Percentiles rank a stretch among this genome's conserved stretches.
These are phyloP conservation scores for Trichoderma sp. DNA, from an alignment of 2,329 filamentous ascomycete species.

Conservation along the genomic window DNA sequence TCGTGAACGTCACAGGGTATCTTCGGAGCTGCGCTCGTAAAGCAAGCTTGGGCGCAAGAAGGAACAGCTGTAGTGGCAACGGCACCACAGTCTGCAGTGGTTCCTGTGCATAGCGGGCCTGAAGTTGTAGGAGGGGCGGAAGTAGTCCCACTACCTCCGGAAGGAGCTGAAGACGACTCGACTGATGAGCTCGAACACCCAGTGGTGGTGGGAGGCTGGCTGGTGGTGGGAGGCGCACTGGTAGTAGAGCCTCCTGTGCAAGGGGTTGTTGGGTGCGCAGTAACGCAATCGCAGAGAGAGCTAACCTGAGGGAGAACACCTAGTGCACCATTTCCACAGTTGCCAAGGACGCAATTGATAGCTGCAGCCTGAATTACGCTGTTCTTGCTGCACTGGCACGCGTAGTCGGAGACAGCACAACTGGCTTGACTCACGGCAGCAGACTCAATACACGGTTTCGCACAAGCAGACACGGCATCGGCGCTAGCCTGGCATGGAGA, in stretches of 20 bases:
- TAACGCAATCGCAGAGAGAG: slow-evolving; percentile 35
- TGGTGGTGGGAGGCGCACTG: not conserved
- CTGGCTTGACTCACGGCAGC: slow-evolving; percentile 27
- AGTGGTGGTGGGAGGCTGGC: not conserved
- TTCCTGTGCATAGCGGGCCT: slow-evolving; percentile 28
- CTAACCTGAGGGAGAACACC: slow-evolving; percentile 33
- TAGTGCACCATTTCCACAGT: slow-evolving; percentile 32
- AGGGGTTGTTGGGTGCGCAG: slow-evolving; percentile 30
- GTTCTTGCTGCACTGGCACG: slow-evolving; percentile 31
- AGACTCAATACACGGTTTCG: slow-evolving; percentile 30
- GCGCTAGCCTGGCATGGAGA: slow-evolving; percentile 29
- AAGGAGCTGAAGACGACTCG: not conserved
- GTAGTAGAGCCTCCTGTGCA: slow-evolving; percentile 16
- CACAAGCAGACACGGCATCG: slow-evolving; percentile 31
- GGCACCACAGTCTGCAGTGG: slow-evolving; percentile 34
- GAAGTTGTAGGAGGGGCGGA: slow-evolving; percentile 22
- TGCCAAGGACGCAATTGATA: slow-evolving; percentile 34
- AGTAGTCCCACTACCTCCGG: not conserved
- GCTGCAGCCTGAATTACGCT: slow-evolving; percentile 30
- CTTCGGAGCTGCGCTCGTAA: slow-evolving; percentile 34
- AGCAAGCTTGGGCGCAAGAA: slow-evolving; percentile 37
- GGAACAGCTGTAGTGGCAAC: slow-evolving; percentile 37
- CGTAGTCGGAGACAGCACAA: slow-evolving; percentile 29
- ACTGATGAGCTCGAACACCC: not conserved
- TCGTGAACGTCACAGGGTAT: slow-evolving; percentile 37